These are phyloP conservation scores for Fusarium mangiferae DNA, from an alignment of 2,329 filamentous ascomycete genomes.

Conservation along the genomic window DNA sequence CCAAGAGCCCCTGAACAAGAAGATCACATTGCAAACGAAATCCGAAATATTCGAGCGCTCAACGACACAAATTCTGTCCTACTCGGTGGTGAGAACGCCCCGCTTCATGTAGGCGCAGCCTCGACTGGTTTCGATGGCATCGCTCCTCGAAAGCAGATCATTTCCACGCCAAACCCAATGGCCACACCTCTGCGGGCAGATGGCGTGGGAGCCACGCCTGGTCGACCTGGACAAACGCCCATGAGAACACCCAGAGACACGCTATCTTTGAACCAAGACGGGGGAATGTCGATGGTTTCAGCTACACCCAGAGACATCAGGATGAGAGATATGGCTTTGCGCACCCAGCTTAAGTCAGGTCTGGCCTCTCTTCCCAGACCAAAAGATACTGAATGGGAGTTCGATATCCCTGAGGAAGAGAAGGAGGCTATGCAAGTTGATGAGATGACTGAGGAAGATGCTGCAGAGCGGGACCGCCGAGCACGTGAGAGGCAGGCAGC, in stretches of 20 bases:
- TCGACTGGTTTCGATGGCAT: constrained; percentile 92
- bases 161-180: constrained; percentile 94
- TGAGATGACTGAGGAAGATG: constrained; percentile 65
- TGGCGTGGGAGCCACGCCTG: constrained; percentile 75
- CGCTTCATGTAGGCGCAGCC: constrained; percentile 80
- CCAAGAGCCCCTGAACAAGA: constrained; percentile 92
- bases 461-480: constrained; percentile 80
- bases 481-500: constrained; percentile 79
- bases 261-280: constrained; percentile 82
- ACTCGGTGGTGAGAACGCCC: constrained; percentile 92
- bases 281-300: constrained; percentile 73
- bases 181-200: constrained; percentile 83
- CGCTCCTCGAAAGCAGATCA: constrained; percentile 79
- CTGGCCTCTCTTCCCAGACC: constrained; percentile 90
- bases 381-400: constrained; percentile 93
- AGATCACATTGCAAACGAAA: constrained; percentile 96
- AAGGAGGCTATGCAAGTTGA: constrained; percentile 63
- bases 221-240: constrained; percentile 80
- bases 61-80: constrained; percentile 95
- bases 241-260: constrained; percentile 89
- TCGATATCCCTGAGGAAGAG: constrained; percentile 88
- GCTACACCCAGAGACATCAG: constrained; percentile 82
- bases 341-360: constrained; percentile 74
- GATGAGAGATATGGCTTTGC: constrained; percentile 74
- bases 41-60: constrained; percentile 89